phyloP scores from a whole-genome alignment of 1,284 basidiomycete genomes.

The Boletus semigastroideus region DNA sequence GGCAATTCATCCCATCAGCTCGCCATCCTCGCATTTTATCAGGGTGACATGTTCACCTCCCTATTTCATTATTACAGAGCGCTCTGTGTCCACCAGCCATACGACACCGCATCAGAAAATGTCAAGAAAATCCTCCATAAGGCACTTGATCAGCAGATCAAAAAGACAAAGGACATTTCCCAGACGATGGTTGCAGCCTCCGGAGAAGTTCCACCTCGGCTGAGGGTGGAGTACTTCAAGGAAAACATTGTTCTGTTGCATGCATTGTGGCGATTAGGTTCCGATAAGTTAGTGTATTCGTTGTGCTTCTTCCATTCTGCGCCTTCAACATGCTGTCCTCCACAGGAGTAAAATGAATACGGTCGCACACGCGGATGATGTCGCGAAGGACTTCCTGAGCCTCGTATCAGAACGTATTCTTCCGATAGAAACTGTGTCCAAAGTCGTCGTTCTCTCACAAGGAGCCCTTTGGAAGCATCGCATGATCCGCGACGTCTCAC shows the following conservation, averaged over 20 bases:
- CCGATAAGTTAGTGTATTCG: conserved; percentile 53
- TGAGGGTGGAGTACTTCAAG: conserved; percentile 63
- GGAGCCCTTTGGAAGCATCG: conserved; percentile 83
- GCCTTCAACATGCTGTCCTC: not conserved
- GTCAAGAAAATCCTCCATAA: conserved; percentile 71
- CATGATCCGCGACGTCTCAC: conserved; percentile 53
- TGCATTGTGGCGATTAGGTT: conserved; percentile 63
- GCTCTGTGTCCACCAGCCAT: conserved; percentile 82
- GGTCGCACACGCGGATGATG: conserved; percentile 36
- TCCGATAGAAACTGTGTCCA: conserved; percentile 75
- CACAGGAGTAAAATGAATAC: conserved; percentile 21
- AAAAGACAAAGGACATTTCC: conserved; percentile 42
- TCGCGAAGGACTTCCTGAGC: conserved; percentile 52
- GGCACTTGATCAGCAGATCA: conserved; percentile 53
- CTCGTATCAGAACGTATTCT: conserved; percentile 70
- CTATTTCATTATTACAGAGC: conserved; percentile 91
- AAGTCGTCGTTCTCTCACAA: conserved; percentile 71
- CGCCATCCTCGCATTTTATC: conserved; percentile 87
- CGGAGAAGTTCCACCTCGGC: conserved; percentile 38
- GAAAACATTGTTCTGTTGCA: conserved; percentile 72
- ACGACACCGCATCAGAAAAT: conserved; percentile 87
- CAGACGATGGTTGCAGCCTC: conserved; percentile 31
- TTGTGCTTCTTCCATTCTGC: not conserved
- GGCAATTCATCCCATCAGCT: conserved; percentile 95
- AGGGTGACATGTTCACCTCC: conserved; percentile 78